Base-by-base conservation (phyloP, 345 rosid genomes). In the Chamaenerion angustifolium region DNA sequence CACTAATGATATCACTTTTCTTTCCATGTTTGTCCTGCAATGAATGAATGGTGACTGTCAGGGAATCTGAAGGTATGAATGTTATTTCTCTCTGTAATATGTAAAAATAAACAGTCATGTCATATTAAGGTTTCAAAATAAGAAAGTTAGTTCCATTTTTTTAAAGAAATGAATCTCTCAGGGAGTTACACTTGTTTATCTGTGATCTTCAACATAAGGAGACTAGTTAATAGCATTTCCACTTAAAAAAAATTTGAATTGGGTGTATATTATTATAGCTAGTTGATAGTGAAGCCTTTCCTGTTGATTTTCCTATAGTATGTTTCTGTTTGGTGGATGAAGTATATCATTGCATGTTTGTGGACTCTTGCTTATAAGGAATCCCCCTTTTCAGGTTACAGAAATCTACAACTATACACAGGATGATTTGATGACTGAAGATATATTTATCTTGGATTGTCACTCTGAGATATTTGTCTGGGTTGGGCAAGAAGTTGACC, bases 361-460 rank as follows among this genome's bases (percentile, higher is more conserved):
- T 0, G 27, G 51, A 12, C 51, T 48, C n/a, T 48, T 12, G 12
- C 51, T 52, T 45, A 18, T 14, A 42, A 43, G 16, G 37, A 45
- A 14, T 18, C 44, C 15, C 50, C 46, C 40, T 42, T 63, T 66
- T 56, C 78, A 93, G 99, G 99, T 72, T 58, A 73, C 70, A 25
- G 99, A 93, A 78, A 83, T 88, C 56, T 75, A 85, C 58, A 93
- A 71, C 74, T 93, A 85, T 59, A 63, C 81, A 42, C 97, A 88
- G 71, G 99, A 93, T 66, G 97, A 93, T 77, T 64, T 93, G 74
- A 85, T 93, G 99, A 88, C 99, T 4, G 99, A 93, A 74, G 99
- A 93, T 66, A 81, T 85, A 61, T 85, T 79, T 73, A 73, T 93
- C 70, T 81, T 93, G 63, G 83, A 93, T 79, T 75, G 83, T 72